phyloP scores from a whole-genome alignment of 805 yeast species.

The Yarrowia phangngaensis region DNA sequence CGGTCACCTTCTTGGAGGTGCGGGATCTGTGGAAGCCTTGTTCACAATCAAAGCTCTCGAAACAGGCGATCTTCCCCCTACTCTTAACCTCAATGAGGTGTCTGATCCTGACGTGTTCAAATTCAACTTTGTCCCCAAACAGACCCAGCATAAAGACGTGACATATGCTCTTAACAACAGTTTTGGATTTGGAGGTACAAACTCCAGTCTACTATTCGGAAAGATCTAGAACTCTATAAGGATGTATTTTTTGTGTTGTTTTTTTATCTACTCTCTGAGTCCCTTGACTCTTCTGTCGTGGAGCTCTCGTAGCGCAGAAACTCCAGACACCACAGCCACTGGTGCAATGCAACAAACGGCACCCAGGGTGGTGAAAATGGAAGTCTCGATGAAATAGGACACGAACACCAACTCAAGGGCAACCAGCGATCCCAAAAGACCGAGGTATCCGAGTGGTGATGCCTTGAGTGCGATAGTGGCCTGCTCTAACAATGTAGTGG shows the following conservation, averaged over 20 bases:
- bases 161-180: conserved; percentile 75
- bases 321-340: conserved; percentile 57
- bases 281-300: conserved; percentile 33
- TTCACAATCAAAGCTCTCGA: conserved; percentile 68
- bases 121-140: conserved; percentile 56
- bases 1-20: conserved; percentile 93
- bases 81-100: conserved; percentile 59
- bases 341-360: conserved; percentile 49
- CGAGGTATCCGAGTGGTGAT: conserved; percentile 41
- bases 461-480: conserved; percentile 24
- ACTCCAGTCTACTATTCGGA: conserved; percentile 55
- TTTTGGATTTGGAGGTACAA: conserved; percentile 97
- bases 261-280: conserved; percentile 27
- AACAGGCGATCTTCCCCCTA: conserved; percentile 65
- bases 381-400: conserved; percentile 55
- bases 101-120: conserved; percentile 48
- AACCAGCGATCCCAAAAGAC: conserved; percentile 48
- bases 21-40: conserved; percentile 90
- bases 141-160: conserved; percentile 44
- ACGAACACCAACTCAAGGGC: conserved; percentile 53
- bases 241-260: conserved; percentile 7
- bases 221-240: conserved; percentile 18
- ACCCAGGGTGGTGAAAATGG: conserved; percentile 57
- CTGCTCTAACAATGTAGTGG: conserved; percentile 26
- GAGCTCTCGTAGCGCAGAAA: conserved; percentile 57